phyloP scores from a whole-genome alignment of 495 filamentous ascomycete species.

The Pyrenula aspistea region DNA sequence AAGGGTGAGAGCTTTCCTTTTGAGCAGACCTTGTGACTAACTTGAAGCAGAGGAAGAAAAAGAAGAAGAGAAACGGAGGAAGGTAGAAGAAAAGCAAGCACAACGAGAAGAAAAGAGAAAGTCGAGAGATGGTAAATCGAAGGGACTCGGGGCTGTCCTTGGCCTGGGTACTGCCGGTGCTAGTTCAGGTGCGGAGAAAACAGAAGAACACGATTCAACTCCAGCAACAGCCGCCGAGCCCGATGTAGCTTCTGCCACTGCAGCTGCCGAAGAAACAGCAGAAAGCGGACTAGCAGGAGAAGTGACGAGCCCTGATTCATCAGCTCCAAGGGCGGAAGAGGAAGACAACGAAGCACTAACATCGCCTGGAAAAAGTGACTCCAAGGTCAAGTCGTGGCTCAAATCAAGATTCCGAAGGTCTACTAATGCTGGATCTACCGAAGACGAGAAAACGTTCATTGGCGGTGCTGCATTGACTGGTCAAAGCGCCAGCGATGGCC shows the following conservation, averaged over 20 bases:
- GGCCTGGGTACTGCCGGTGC: background rate
- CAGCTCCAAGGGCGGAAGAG: constrained; percentile 4
- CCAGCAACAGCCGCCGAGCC: background rate
- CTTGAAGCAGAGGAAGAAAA: constrained; percentile 37
- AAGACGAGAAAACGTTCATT: constrained; percentile 25
- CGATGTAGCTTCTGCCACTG: constrained; percentile 6
- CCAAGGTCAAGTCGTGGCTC: constrained; percentile 49
- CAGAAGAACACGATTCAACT: background rate
- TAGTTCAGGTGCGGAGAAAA: background rate
- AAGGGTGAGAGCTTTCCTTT: constrained; percentile 27
- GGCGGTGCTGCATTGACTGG: constrained; percentile 30
- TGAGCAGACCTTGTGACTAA: background rate
- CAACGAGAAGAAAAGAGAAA: constrained; percentile 1
- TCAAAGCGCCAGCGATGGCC: constrained; percentile 16
- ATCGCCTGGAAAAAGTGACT: constrained; percentile 13
- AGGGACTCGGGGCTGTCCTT: background rate
- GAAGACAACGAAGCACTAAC: constrained; percentile 4
- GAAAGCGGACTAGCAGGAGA: constrained; percentile 9
- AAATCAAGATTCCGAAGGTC: constrained; percentile 23
- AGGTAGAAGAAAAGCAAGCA: constrained; percentile 32
- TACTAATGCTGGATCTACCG: constrained; percentile 9
- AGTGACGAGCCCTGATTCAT: constrained; percentile 11
- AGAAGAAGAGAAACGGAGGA: constrained; percentile 32
- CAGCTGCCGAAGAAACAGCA: constrained; percentile 11
- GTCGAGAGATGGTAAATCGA: background rate